Conservation (phyloP, 345 rosid species). For the Melastoma malabathricum region DNA sequence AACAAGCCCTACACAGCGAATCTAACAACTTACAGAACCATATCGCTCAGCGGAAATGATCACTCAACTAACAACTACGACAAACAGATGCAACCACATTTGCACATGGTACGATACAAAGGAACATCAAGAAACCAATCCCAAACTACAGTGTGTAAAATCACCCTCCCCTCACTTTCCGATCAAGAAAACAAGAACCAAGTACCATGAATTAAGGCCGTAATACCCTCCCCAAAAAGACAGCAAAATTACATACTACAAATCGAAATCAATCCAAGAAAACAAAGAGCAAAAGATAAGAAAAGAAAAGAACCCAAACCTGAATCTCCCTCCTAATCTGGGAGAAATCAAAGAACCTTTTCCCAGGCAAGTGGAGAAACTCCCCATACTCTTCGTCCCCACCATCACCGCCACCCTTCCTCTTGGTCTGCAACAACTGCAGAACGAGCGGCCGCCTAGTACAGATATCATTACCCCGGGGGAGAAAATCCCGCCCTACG, state of each 20-base stretch:
- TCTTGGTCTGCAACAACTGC: constrained; percentile 80
- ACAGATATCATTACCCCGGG: constrained; percentile 84
- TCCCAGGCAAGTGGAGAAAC: constrained; percentile 72
- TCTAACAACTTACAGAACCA: too few relatives aligned
- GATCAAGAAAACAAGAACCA: too few relatives aligned
- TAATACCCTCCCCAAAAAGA: background rate
- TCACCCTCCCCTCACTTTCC: too few relatives aligned
- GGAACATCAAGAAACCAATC: too few relatives aligned
- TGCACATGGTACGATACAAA: too few relatives aligned
- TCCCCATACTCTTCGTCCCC: constrained; percentile 89
- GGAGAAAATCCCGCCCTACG: constrained; percentile 94
- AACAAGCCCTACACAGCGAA: too few relatives aligned
- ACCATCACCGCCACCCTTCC: constrained; percentile 41
- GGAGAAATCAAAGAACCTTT: constrained; percentile 74
- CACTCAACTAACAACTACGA: too few relatives aligned
- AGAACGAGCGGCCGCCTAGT: constrained; percentile 95
- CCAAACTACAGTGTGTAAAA: too few relatives aligned
- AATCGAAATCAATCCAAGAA: background rate
- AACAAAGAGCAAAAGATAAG: background rate
- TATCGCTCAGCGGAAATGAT: too few relatives aligned
- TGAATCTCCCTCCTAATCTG: constrained; percentile 91
- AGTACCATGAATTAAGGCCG: background rate
- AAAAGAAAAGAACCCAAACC: constrained; percentile 20
- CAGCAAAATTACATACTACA: background rate
- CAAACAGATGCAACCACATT: too few relatives aligned